Percentiles rank a stretch among this genome's conserved stretches.
Evolutionary conservation across 345 rosid genomes (phyloP).

Genomic region (Salix dunnii): DNA sequence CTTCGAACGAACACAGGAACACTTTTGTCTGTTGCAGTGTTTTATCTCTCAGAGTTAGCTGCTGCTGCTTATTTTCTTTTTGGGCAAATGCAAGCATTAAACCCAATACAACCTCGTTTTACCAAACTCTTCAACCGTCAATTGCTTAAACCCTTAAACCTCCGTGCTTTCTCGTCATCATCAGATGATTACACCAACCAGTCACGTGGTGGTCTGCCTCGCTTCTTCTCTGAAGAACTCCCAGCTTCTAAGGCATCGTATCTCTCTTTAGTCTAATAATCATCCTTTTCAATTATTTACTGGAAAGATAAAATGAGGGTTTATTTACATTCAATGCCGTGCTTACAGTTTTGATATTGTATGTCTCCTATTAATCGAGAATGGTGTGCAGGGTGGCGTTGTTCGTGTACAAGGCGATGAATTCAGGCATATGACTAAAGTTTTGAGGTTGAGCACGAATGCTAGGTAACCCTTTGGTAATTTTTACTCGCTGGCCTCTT

Average conservation of each 20-base stretch:
- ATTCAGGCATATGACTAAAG: slow-evolving; percentile 85
- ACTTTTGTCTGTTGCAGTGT: neutral
- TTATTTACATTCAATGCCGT: too few relatives aligned
- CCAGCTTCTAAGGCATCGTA: slow-evolving; percentile 58
- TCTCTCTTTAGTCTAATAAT: neutral
- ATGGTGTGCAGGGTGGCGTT: slow-evolving; percentile 47
- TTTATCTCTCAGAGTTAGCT: too few relatives aligned
- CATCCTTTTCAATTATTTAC: neutral
- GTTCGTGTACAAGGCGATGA: slow-evolving; percentile 80
- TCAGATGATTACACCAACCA: slow-evolving; percentile 48
- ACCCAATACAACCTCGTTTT: slow-evolving; percentile 36
- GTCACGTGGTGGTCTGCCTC: slow-evolving; percentile 80
- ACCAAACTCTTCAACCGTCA: slow-evolving; percentile 29
- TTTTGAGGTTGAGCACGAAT: slow-evolving; percentile 50
- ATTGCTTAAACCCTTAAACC: slow-evolving; percentile 30
- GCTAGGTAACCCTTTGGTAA: slow-evolving; percentile 40
- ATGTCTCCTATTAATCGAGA: neutral
- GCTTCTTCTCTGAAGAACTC: slow-evolving; percentile 71
- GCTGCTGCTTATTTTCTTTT: too few relatives aligned
- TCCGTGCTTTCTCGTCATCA: slow-evolving; percentile 36
- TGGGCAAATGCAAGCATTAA: slow-evolving; percentile 35
- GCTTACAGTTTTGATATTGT: too few relatives aligned
- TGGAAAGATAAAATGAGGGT: too few relatives aligned
- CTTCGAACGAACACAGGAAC: neutral
- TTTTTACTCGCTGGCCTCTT: neutral